phyloP scores from a whole-genome alignment of 2,329 filamentous ascomycete species.

The Epichloe elymi region DNA sequence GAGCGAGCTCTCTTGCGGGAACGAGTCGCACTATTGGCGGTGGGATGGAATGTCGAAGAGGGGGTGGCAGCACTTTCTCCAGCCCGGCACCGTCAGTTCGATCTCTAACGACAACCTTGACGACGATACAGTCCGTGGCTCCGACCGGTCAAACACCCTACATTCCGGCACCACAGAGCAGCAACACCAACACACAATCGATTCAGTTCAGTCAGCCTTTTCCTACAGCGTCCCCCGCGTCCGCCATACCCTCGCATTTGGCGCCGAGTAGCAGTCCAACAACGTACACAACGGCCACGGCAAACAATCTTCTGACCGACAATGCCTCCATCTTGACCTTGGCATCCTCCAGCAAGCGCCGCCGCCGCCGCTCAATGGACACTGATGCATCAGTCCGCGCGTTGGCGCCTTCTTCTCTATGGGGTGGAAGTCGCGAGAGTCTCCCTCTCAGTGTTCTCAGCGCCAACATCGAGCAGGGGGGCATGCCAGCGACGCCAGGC shows the following conservation, averaged over 20 bases:
- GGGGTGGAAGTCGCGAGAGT: conserved; percentile 69
- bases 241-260: conserved; percentile 60
- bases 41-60: conserved; percentile 54
- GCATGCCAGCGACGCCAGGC: conserved; percentile 31
- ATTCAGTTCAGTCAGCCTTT: conserved; percentile 56
- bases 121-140: conserved; percentile 67
- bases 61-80: conserved; percentile 65
- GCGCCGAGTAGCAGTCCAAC: conserved; percentile 46
- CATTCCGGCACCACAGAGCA: conserved; percentile 14
- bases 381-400: conserved; percentile 78
- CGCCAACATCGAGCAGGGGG: conserved; percentile 45
- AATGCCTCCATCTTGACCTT: conserved; percentile 78
- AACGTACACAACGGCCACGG: conserved; percentile 66
- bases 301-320: conserved; percentile 70
- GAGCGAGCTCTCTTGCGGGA: conserved; percentile 51
- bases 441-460: conserved; percentile 68
- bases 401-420: conserved; percentile 69
- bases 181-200: conserved; percentile 27
- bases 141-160: conserved; percentile 34
- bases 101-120: conserved; percentile 71
- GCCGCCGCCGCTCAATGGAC: conserved; percentile 66
- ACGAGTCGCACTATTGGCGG: conserved; percentile 59
- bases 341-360: conserved; percentile 68
- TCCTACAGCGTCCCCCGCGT: conserved; percentile 50
- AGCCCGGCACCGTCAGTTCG: conserved; percentile 70